Base-by-base conservation (phyloP, 768 basidiomycete species). In the Megacollybia marginata region DNA sequence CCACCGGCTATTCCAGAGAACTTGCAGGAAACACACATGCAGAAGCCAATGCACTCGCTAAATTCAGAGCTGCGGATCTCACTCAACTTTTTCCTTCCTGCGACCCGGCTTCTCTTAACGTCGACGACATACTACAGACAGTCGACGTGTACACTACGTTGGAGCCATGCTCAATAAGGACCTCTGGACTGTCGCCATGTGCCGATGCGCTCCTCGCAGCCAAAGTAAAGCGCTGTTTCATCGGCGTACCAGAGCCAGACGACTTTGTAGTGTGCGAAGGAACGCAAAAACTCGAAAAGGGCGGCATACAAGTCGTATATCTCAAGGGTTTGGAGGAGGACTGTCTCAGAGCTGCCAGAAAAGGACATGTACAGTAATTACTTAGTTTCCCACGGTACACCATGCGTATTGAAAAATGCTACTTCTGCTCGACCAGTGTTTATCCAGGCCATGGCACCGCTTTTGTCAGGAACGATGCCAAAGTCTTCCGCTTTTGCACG, bases 321-420 rank as follows among this genome's bases (percentile, higher is more conserved):
- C 52, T 90, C 16, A 70, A 71, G 20, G 85, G 82, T 2, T 62
- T 96, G 40, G 89, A 92, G 59, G 73, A 83, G 34, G 79, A 87
- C 55, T 97, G 95, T 66, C 69, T 98, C 48, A 69, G 70, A 20
- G 84, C 80, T 47, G 96, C 96, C 18, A 78, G 94, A 50, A 73
- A 75, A 53, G 81, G 76, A 18, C 78, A 74, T 58, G 48, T 57
- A 31, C 36, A 38, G n/a, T 48, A 20, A 12, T 11, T n/a, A n/a
- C n/a, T n/a, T 10, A 42, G 38, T 34, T 51, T 51, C 42, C 38
- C 16, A 50, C 48, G 43, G 33, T 38, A 55, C 45, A 53, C 62
- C 58, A 94, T 96, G 93, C 81, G 92, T 61, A 87, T 97, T 55
- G 95, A 96, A 73, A 94, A 94, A 74, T 98, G 95, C 65, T 97